Evolutionary conservation across 1,284 basidiomycete species (phyloP).

Genomic region (Boletus semigastroideus): DNA sequence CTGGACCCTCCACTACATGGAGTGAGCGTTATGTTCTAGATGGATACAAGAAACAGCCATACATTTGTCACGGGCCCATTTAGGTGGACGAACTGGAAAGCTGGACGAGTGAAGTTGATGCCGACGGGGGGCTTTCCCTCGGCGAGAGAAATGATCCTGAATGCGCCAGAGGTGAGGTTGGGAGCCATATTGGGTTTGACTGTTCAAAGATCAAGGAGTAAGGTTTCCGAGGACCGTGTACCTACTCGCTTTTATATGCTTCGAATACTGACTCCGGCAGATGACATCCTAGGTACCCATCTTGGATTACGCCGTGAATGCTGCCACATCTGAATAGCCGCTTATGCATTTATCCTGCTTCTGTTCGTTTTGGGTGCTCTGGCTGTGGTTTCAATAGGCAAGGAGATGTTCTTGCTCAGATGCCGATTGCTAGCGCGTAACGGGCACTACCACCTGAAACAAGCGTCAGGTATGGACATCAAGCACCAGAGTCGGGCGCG

Average conservation of each 20-base stretch:
- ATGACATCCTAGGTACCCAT: no score
- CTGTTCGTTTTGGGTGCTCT: no score
- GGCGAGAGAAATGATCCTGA: neutral
- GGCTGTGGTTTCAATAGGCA: no score
- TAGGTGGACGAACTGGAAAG: neutral
- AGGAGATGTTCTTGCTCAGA: no score
- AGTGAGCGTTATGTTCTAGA: neutral
- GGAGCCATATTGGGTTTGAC: neutral
- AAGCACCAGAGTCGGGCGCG: no score
- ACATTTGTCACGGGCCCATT: neutral
- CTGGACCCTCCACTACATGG: neutral
- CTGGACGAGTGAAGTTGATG: neutral
- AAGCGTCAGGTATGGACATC: no score
- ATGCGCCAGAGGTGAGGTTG: neutral
- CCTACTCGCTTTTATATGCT: neutral
- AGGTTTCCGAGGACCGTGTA: neutral
- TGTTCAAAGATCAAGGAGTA: neutral
- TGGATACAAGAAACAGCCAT: neutral
- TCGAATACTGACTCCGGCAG: neutral
- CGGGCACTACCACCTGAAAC: no score
- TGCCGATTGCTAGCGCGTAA: no score
- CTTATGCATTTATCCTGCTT: no score
- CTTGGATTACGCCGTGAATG: no score
- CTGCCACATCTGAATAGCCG: no score
- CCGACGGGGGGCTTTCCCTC: neutral